These are phyloP conservation scores for Hyphodiscus sp. DNA, from an alignment of 2,329 filamentous ascomycete species.

Conservation along the genomic window DNA sequence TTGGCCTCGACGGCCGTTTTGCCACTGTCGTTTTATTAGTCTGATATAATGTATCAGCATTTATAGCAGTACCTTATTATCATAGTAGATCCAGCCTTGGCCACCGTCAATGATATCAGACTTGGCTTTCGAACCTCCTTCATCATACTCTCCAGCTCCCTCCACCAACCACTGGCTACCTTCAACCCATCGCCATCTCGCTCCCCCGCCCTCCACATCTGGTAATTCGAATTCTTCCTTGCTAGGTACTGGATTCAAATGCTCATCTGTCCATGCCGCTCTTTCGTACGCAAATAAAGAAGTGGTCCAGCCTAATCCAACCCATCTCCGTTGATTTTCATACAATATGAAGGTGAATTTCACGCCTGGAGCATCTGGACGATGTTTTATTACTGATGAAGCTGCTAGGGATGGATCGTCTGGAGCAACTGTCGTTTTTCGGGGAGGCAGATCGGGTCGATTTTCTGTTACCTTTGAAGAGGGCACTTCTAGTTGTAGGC, in stretches of 20 bases:
- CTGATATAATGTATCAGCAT: conserved; percentile 4
- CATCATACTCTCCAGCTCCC: conserved; percentile 52
- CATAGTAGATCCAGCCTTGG: conserved; percentile 95
- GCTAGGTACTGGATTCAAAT: conserved; percentile 71
- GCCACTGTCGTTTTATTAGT: conserved; percentile 56
- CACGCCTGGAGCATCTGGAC: conserved; percentile 65
- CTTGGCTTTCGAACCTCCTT: conserved; percentile 35
- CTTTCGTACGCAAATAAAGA: conserved; percentile 88
- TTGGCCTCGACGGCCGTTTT: conserved; percentile 72
- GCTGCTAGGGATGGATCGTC: conserved; percentile 30
- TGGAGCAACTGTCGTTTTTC: conserved; percentile 17
- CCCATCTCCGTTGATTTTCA: conserved; percentile 93
- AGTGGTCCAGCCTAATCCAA: conserved; percentile 91
- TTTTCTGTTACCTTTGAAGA: conserved; percentile 11
- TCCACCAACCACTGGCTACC: conserved; percentile 83
- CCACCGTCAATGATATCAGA: conserved; percentile 34
- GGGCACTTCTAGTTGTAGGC: conserved; percentile 58
- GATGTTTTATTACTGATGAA: conserved; percentile 28
- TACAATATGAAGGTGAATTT: conserved; percentile 96
- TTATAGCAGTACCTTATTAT: conserved; percentile 71
- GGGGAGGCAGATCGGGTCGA: conserved; percentile 28
- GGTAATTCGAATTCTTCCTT: conserved; percentile 68
- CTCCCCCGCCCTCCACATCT: conserved; percentile 56
- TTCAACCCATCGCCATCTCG: conserved; percentile 76
- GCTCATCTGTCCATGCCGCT: conserved; percentile 90